Conservation (phyloP, 768 basidiomycete genomes). For the Dendrothele bispora region DNA sequence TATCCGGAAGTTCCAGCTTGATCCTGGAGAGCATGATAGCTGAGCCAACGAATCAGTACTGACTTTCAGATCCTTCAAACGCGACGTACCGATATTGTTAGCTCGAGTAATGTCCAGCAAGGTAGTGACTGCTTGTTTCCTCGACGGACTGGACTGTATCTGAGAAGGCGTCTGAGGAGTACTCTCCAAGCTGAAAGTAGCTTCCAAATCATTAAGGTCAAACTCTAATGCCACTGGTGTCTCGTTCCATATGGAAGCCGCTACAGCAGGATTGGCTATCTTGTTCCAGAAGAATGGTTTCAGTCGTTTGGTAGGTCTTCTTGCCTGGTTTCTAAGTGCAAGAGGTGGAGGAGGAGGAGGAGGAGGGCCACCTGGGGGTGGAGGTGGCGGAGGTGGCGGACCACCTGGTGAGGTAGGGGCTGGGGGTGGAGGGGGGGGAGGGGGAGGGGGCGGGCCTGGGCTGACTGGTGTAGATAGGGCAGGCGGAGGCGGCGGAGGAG, state of each 20-base stretch:
- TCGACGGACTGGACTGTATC: constrained; percentile 35
- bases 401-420: constrained; percentile 18
- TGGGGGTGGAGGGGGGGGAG: constrained; percentile 36
- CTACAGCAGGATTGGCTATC: constrained; percentile 41
- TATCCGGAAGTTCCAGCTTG: constrained; percentile 60
- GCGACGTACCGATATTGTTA: constrained; percentile 71
- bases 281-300: constrained; percentile 96
- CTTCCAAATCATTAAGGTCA: constrained; percentile 70
- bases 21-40: constrained; percentile 85
- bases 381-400: constrained; percentile 38
- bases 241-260: constrained; percentile 73
- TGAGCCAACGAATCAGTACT: constrained; percentile 27
- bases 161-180: constrained; percentile 41
- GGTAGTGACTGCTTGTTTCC: constrained; percentile 65
- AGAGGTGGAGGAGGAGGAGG: constrained; percentile 27
- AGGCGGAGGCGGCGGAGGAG: constrained; percentile 18
- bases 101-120: constrained; percentile 80
- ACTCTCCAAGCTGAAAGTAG: constrained; percentile 66
- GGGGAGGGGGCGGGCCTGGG: constrained; percentile 27
- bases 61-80: constrained; percentile 6
- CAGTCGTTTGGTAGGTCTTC: constrained; percentile 36
- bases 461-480: constrained; percentile 25
- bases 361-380: constrained; percentile 28
- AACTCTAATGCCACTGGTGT: constrained; percentile 41
- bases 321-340: constrained; percentile 29